These are phyloP conservation scores for Linum tenue DNA, from an alignment of 345 rosid genomes.

Conservation along the genomic window DNA sequence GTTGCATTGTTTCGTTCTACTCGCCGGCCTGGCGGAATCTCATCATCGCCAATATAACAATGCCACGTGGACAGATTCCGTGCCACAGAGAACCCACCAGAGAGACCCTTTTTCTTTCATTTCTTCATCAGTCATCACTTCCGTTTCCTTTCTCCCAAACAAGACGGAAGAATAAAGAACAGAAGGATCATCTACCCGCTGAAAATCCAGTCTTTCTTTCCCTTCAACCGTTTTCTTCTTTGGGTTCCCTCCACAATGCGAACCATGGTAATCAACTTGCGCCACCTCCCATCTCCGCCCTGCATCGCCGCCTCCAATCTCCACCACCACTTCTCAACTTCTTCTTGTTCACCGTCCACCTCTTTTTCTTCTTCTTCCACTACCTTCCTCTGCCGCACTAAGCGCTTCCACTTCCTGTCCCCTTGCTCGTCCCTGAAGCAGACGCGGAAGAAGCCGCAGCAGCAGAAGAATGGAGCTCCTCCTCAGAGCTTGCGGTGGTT, in stretches of 20 bases:
- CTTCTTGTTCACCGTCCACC: constrained; percentile 19
- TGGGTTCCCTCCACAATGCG: neutral
- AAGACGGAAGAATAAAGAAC: too few species aligned
- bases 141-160: too few species aligned
- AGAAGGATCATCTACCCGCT: too few species aligned
- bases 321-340: constrained; percentile 6
- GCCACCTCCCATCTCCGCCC: constrained; percentile 10
- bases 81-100: too few species aligned
- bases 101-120: too few species aligned
- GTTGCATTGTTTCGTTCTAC: too few species aligned
- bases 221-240: too few species aligned
- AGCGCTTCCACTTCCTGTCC: constrained; percentile 56
- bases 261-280: neutral
- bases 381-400: constrained; percentile 12
- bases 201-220: too few species aligned
- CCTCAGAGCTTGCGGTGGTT: constrained; percentile 68
- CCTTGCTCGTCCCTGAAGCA: constrained; percentile 74
- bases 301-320: neutral
- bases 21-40: too few species aligned
- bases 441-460: constrained; percentile 43
- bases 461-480: constrained; percentile 49
- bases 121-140: too few species aligned
- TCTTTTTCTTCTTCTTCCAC: constrained; percentile 19
- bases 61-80: too few species aligned
- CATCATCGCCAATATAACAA: too few species aligned